Base-by-base conservation (phyloP, 2,329 filamentous ascomycete genomes). In the Purpureocillium takamizusanense region DNA sequence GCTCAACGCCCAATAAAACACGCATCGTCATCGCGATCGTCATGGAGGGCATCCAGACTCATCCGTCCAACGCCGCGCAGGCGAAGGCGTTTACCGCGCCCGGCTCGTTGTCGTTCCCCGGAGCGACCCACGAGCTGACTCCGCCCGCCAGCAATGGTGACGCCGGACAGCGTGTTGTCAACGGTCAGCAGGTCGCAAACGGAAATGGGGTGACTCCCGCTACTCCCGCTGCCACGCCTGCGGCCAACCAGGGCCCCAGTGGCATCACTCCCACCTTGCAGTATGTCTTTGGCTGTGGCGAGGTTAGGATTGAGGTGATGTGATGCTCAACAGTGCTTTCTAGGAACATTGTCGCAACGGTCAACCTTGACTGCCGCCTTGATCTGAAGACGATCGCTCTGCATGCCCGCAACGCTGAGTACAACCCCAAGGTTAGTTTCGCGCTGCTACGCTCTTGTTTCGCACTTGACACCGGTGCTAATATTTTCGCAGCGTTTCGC, bases 301-400 rank as follows among this genome's bases (percentile, higher is more conserved):
- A 27, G n/a, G 39, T 52, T 46, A 45, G 46, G 44, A n/a, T 46
- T 45, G 59, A 10, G 10, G 55, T 54, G 60, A 52, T 60, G 55
- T 58, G 68, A 69, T 63, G 67, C 74, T 78, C 67, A 78, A 71
- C 60, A 62, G 51, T 53, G 56, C 46, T 55, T 46, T 57, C 44
- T 87, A 94, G 87, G 81, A 95, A 97, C 72, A 95, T 97, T 69
- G 90, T 97, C 66, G 90, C 92, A 51, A 98, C 92, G 52, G 92
- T 97, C 72, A 97, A 97, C 66, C 77, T 97, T 59, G 87, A 94
- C 72, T 95, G 90, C 69, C 89, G 90, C 53, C 72, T 97, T 69
- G 92, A 98, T 62, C 76, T 98, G 52, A 97, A 97, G 83, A 97
- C 92, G 54, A 97, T 98, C 62, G 92, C 92, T 54, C 76, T 97